A percentile compares a stretch with the other conserved stretches of the same genome.
Evolutionary conservation across 1,139 yeast genomes (phyloP).

Genomic region (Nakaseomyces sp.): DNA sequence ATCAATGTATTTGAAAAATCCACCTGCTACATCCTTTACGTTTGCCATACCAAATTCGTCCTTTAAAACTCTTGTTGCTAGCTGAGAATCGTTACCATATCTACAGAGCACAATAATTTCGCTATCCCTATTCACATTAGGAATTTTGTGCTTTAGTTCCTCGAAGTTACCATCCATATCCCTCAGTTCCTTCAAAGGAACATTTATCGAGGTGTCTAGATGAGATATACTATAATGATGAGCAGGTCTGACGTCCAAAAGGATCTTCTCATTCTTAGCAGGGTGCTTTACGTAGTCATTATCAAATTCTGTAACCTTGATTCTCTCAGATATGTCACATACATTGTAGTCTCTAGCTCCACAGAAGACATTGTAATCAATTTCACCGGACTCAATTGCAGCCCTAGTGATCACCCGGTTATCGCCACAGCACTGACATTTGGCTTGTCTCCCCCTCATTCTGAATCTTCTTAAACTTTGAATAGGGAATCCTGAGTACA

Average conservation of each 20-base stretch:
- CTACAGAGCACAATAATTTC: constrained; percentile 51
- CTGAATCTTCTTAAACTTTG: constrained; percentile 66
- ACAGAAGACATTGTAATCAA: constrained; percentile 68
- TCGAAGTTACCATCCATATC: constrained; percentile 31
- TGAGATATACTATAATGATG: constrained; percentile 66
- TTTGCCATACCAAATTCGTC: constrained; percentile 41
- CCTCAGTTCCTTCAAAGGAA: constrained; percentile 49
- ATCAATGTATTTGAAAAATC: constrained; percentile 61
- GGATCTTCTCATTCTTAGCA: constrained; percentile 23
- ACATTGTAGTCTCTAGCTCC: constrained; percentile 49
- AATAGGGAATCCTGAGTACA: constrained; percentile 66
- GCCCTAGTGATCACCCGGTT: constrained; percentile 38
- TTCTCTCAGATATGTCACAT: constrained; percentile 39
- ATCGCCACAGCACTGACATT: constrained; percentile 62
- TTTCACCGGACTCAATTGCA: constrained; percentile 38
- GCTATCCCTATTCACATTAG: constrained; percentile 17
- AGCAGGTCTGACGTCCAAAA: constrained; percentile 74
- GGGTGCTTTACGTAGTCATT: constrained; percentile 12
- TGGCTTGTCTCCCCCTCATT: constrained; percentile 60
- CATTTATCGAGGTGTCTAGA: constrained; percentile 51
- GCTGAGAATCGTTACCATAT: constrained; percentile 84
- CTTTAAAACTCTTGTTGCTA: constrained; percentile 53
- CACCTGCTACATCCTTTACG: constrained; percentile 70
- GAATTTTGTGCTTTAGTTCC: constrained; percentile 18
- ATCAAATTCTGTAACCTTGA: constrained; percentile 41